Evolutionary conservation across 345 rosid species (phyloP), one percentile per base, ranked within the genome.

Genomic region (Hypericum androsaemum): DNA sequence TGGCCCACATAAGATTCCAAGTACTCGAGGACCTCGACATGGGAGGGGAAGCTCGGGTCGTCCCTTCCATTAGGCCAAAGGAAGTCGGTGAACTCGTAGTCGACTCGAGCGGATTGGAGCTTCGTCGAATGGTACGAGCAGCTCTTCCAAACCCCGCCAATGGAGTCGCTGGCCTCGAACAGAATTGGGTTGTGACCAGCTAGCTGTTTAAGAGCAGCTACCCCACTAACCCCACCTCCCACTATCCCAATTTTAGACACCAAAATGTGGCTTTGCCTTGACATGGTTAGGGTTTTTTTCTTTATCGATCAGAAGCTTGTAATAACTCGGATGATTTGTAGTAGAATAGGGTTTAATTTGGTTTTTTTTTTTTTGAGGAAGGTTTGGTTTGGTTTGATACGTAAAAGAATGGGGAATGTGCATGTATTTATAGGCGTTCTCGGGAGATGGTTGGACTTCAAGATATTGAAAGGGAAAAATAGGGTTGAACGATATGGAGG

Each of bases 131-230:
- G 43, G 60, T 78, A 89, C 42, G 87, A 76, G 61, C 96, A 86
- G 46, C 77, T 79, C 50, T 62, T 80, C 97, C 97, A 86, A n/a
- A 89, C 88, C 10, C 97, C 97, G 43, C 97, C 97, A 12, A 89
- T 52, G 1, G 80, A 80, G 58, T 74, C 82, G 10, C 76, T 70
- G 48, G 94, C 90, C 80, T 89, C 97, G 16, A 89, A 84, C 10
- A 89, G 71, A 4, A 78, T 58, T 0, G 96, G 96, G 53, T 72
- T 62, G 60, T 84, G 71, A 57, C 41, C 80, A 37, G 81, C 58
- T 3, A 89, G 79, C 73, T 89, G 86, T 55, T 83, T 89, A 13
- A 85, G 78, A 0, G 82, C 89, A 2, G 94, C 90, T 53, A 89
- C 28, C 38, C 97, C 96, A 15, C 96, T 90, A 41, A 90, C 90